Evolutionary conservation across 2,329 filamentous ascomycete genomes (phyloP).

Genomic region (Talaromyces sp.): DNA sequence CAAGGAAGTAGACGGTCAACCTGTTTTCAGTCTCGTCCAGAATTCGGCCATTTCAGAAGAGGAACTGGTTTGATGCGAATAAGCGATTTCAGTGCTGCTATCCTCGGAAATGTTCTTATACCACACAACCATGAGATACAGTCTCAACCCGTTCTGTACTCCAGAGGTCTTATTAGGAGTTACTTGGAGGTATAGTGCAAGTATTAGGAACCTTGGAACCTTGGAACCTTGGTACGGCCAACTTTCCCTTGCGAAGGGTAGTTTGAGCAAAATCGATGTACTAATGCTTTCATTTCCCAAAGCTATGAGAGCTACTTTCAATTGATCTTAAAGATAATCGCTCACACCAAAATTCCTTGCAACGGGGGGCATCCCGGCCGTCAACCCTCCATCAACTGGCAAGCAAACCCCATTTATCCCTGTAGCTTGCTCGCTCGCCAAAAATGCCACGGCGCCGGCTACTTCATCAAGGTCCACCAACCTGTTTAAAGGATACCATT

Average conservation of each 20-base stretch:
- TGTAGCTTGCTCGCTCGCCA: slow-evolving; percentile 12
- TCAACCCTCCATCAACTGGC: slow-evolving; percentile 26
- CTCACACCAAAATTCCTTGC: slow-evolving; percentile 24
- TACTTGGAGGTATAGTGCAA: slow-evolving; percentile 32
- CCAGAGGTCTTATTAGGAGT: slow-evolving; percentile 33
- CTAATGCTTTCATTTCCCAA: background rate
- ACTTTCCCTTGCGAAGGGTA: background rate
- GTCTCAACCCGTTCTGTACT: slow-evolving; percentile 13
- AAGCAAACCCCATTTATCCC: slow-evolving; percentile 23
- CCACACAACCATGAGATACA: slow-evolving; percentile 45
- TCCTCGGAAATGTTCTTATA: slow-evolving; percentile 26
- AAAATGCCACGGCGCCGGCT: slow-evolving; percentile 26
- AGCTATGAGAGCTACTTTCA: slow-evolving; percentile 35
- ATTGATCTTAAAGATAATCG: slow-evolving; percentile 19
- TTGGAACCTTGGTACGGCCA: slow-evolving; percentile 28
- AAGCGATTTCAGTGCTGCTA: slow-evolving; percentile 27
- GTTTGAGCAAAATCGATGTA: background rate
- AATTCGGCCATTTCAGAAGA: background rate
- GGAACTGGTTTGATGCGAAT: background rate
- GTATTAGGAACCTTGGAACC: slow-evolving; percentile 38
- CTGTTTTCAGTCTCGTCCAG: background rate
- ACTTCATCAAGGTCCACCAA: slow-evolving; percentile 26
- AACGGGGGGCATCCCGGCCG: slow-evolving; percentile 24
- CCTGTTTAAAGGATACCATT: slow-evolving; percentile 25
- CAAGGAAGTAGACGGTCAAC: background rate